A percentile compares a stretch with the other conserved stretches of the same genome.
Evolutionary conservation across 2,329 filamentous ascomycete genomes (phyloP).

Genomic region (Claviceps cyperi): DNA sequence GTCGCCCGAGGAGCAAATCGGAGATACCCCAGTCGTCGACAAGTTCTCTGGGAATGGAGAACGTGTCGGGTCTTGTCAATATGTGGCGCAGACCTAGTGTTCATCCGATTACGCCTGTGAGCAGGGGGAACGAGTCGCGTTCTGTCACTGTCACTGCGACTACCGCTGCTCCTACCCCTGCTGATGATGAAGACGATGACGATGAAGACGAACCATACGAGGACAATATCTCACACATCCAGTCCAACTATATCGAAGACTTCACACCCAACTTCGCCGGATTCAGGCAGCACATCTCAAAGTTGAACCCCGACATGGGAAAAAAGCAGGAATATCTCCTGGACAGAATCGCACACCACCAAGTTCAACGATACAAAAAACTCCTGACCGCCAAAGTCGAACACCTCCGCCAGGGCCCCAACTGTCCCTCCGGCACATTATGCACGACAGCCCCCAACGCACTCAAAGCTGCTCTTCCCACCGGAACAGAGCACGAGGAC

Average conservation of each 20-base stretch:
- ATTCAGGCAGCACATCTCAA: conserved; percentile 59
- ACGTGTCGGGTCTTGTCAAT: conserved; percentile 30
- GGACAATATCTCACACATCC: conserved; percentile 46
- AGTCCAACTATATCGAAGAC: conserved; percentile 48
- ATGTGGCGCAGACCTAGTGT: conserved; percentile 40
- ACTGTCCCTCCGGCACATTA: conserved; percentile 45
- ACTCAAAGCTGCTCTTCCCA: no score
- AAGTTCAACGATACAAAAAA: conserved; percentile 64
- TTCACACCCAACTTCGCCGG: conserved; percentile 62
- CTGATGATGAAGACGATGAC: conserved; percentile 13
- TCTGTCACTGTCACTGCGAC: neutral
- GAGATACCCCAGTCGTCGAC: conserved; percentile 29
- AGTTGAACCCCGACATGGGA: conserved; percentile 57
- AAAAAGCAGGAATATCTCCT: conserved; percentile 48
- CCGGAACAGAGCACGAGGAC: conserved; percentile 6
- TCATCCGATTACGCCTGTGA: conserved; percentile 35
- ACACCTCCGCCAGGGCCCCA: conserved; percentile 48
- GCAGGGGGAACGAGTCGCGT: conserved; percentile 15
- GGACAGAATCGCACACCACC: conserved; percentile 70
- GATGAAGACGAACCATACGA: conserved; percentile 40
- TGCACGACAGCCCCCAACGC: conserved; percentile 35
- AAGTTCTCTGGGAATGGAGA: conserved; percentile 15
- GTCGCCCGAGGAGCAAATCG: conserved; percentile 41
- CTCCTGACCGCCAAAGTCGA: conserved; percentile 56
- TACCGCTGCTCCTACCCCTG: neutral